Conservation (phyloP, 1,284 basidiomycete genomes). For the Ceratorhiza oryzae-sativae region DNA sequence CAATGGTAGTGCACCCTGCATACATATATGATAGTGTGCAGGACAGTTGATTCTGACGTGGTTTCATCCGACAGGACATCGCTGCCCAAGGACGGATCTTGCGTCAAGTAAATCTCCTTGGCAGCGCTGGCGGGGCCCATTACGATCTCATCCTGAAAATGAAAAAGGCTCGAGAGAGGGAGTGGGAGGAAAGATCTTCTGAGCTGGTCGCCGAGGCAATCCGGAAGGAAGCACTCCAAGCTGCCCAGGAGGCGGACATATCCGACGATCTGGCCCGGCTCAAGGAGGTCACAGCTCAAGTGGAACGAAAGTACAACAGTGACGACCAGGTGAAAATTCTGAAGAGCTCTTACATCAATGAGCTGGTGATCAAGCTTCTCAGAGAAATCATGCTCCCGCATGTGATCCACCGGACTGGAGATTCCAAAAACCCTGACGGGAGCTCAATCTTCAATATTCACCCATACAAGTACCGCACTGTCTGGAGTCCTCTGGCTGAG, state of each 20-base stretch:
- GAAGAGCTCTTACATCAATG: neutral
- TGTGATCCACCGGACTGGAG: conserved; percentile 4
- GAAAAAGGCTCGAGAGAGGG: neutral
- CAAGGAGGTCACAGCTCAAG: neutral
- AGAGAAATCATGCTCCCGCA: neutral
- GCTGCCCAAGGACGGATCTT: conserved; percentile 2
- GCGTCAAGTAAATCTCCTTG: conserved; percentile 32
- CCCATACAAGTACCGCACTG: too few relatives aligned
- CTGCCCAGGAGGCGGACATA: neutral
- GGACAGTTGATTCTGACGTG: too few relatives aligned
- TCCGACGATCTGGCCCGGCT: too few relatives aligned
- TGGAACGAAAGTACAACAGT: neutral
- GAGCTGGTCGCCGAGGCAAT: neutral
- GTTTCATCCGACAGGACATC: neutral
- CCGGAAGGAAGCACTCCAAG: neutral
- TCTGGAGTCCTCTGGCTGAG: too few relatives aligned
- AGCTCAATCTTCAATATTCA: too few relatives aligned
- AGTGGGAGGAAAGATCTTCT: conserved; percentile 2
- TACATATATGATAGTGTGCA: too few relatives aligned
- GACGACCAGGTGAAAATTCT: conserved; percentile 19
- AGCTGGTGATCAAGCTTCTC: neutral
- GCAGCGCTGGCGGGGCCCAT: conserved; percentile 46
- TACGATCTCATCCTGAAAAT: neutral
- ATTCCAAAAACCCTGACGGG: neutral
- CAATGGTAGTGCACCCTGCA: too few relatives aligned